Base-by-base conservation (phyloP, 73 alveolate species). In the Symbiodinium natans region DNA sequence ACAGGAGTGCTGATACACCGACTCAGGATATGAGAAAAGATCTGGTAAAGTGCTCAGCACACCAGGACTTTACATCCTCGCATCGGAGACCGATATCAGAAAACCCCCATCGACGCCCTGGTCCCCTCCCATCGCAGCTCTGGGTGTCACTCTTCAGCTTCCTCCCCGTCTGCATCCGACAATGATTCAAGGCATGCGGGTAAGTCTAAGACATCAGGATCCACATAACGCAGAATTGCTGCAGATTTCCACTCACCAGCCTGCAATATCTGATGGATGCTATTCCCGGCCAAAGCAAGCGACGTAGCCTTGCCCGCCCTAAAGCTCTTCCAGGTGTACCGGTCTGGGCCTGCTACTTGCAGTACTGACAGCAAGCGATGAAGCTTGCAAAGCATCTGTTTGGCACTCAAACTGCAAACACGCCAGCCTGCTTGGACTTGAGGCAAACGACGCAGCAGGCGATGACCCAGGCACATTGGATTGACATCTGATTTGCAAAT, bases 281-380 rank as follows among this genome's bases (percentile, higher is more conserved):
- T 71, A 11, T 63, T 71, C n/a, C 95, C 95, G 19, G 95, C 95
- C 19, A 2, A 5, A 1, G 95, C 95, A 41, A 88, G 42, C 33
- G 74, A 21, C 31, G 95, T 42, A n/a, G 95, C 95, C 41, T 88
- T 88, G 74, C 95, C 95, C 34, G 95, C 84, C 10, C 95, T 19
- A 25, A 88, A 63, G 29, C 42, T 48, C 21, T 88, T 88, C 84
- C 84, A 88, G 38, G 31, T 56, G 86, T 63, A 88, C 3, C 46
- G 42, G 29, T 29, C 42, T 25, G 95, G 86, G 15, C 31, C 68
- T 5, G 95, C 86, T 1, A 88, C 74, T 9, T 25, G 43, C 84
- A 56, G 34, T 40, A 88, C 34, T 29, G 95, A 82, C 86, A 63
- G 7, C 71, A 88, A 46, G 31, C 73, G 71, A 8, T 41, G 95